Evolutionary conservation across 2,329 filamentous ascomycete genomes (phyloP).

Genomic region (Epichloe festucae): DNA sequence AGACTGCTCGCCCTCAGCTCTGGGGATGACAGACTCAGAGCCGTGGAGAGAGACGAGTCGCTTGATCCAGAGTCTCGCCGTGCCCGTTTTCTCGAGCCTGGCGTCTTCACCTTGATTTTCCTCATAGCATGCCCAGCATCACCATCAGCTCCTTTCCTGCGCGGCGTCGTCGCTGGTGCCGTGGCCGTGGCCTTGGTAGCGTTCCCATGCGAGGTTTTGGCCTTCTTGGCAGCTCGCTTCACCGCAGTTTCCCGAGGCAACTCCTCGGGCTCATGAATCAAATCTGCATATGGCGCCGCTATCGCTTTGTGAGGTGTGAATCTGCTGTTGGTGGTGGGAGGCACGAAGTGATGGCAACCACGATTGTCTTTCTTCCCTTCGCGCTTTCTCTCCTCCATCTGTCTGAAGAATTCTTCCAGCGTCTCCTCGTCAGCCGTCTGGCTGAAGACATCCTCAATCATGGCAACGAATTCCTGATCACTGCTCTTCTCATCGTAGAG

Average conservation of each 20-base stretch:
- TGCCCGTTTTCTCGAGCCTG: constrained; percentile 20
- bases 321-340: constrained; percentile 29
- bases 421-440: constrained; percentile 43
- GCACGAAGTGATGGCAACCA: constrained; percentile 41
- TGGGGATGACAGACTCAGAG: constrained; percentile 26
- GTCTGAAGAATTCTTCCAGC: constrained; percentile 35
- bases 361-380: constrained; percentile 41
- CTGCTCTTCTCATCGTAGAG: constrained; percentile 45
- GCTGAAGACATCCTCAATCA: constrained; percentile 45
- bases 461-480: constrained; percentile 38
- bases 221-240: constrained; percentile 23
- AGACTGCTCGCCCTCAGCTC: constrained; percentile 17
- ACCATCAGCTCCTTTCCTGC: not conserved
- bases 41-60: constrained; percentile 30
- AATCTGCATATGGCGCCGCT: constrained; percentile 34
- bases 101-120: constrained; percentile 20
- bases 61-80: constrained; percentile 26
- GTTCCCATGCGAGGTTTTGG: constrained; percentile 18
- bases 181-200: not conserved
- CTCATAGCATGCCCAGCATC: not conserved
- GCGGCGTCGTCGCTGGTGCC: constrained; percentile 1
- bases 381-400: constrained; percentile 41
- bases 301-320: constrained; percentile 32
- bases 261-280: constrained; percentile 21
- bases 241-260: constrained; percentile 6